Evolutionary conservation across 495 filamentous ascomycete genomes (phyloP), one percentile per base, ranked within the genome.

Genomic region (Aspergillus leporis): DNA sequence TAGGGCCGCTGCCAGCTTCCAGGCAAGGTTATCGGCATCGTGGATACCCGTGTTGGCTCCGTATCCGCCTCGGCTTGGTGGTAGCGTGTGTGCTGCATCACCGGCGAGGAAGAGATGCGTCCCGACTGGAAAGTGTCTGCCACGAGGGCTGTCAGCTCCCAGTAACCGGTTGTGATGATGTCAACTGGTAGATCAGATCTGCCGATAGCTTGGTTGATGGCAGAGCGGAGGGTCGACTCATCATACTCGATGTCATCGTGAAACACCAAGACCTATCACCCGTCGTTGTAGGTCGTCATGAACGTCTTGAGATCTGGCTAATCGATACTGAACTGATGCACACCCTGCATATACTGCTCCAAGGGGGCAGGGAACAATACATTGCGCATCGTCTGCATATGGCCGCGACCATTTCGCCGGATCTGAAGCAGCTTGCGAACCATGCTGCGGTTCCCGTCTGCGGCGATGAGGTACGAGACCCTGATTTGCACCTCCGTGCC

Each of bases 81-180:
- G 74, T n/a, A 80, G 73, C 0, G 75, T 73, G 54, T 83, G 80
- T 6, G 80, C 80, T 0, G 81, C 78, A 54, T 83, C 81, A 3
- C 81, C 80, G 10, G 76, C 78, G 1, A 82, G 61, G 55, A 82
- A n/a, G n/a, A 75, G 28, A 81, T 63, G 16, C 78, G 66, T 0
- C 72, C 76, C 22, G 58, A 53, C 18, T 61, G 65, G 52, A 71
- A 71, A 0, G 43, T 60, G 3, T 70, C 64, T 4, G 70, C 71
- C 0, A 74, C 61, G 7, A 66, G 60, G 22, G 66, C 67, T 5
- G 58, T 66, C 0, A 71, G 40, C 5, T 71, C 67, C 71, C 71
- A 74, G 10, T 56, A 32, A 0, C 66, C 69, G 6, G 61, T 67
- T 0, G 66, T 70, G 53, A 74, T 65, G 14, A 74, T 62, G 4